Conservation (phyloP, 257 asterid species). For the Solanum stenotomum region DNA sequence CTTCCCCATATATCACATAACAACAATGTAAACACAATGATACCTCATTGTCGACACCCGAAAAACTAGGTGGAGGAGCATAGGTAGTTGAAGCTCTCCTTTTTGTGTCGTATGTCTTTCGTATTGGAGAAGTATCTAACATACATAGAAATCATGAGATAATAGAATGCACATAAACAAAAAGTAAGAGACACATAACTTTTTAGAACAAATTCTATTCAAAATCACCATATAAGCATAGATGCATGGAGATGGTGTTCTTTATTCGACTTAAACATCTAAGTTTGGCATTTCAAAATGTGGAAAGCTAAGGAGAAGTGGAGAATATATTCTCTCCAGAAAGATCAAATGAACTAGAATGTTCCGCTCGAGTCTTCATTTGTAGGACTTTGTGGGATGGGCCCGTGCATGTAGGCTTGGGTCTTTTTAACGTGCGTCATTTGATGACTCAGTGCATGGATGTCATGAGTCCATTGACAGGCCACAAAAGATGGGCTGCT, state of each 20-base stretch:
- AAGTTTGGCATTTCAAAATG: not conserved
- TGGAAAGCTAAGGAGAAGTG: not conserved
- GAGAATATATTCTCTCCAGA: too few relatives aligned
- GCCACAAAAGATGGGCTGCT: not conserved
- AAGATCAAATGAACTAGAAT: too few relatives aligned
- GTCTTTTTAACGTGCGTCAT: too few relatives aligned
- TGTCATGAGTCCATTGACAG: too few relatives aligned
- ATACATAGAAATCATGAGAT: conserved; percentile 1
- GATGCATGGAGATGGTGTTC: not conserved
- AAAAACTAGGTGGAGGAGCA: conserved; percentile 27
- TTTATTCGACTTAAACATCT: not conserved
- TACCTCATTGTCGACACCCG: conserved; percentile 60
- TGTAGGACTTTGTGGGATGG: too few relatives aligned
- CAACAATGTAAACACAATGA: not conserved
- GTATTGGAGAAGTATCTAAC: conserved; percentile 65
- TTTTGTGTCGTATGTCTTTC: conserved; percentile 60
- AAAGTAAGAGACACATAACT: not conserved
- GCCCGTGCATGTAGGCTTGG: too few relatives aligned
- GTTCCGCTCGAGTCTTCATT: too few relatives aligned
- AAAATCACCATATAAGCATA: not conserved
- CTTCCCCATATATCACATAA: not conserved
- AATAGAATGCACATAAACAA: not conserved
- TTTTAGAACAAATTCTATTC: not conserved
- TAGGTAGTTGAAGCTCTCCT: conserved; percentile 54
- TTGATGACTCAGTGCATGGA: too few relatives aligned